These are phyloP conservation scores for Phlebiopsis gigantea DNA, from an alignment of 768 basidiomycete species.

Conservation along the genomic window DNA sequence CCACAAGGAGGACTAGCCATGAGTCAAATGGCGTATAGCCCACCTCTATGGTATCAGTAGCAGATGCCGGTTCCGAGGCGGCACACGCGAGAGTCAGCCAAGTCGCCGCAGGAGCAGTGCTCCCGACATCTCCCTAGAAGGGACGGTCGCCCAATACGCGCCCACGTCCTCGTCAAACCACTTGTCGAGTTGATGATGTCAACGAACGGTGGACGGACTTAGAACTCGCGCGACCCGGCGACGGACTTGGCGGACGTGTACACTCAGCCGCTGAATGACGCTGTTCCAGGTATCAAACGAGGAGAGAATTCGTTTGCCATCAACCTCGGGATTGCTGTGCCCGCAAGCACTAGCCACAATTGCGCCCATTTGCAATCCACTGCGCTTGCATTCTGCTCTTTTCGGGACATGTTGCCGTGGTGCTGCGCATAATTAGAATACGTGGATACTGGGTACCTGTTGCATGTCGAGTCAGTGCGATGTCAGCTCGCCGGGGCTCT, in stretches of 20 bases:
- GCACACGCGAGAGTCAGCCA: slow-evolving; percentile 3
- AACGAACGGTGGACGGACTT: slow-evolving; percentile 2
- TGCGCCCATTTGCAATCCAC: slow-evolving; percentile 4
- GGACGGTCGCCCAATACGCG: neutral
- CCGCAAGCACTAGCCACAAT: slow-evolving; percentile 3
- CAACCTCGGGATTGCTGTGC: slow-evolving; percentile 7
- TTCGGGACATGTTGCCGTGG: neutral
- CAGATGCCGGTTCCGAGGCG: slow-evolving; percentile 6
- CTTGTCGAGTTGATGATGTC: slow-evolving; percentile 3
- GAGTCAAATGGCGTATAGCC: slow-evolving; percentile 8
- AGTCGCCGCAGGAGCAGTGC: slow-evolving; percentile 6
- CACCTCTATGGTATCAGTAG: slow-evolving; percentile 3
- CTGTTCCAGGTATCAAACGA: neutral
- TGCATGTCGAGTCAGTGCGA: slow-evolving; percentile 4
- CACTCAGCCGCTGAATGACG: slow-evolving; percentile 1
- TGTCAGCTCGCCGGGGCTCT: neutral
- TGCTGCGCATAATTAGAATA: slow-evolving; percentile 1
- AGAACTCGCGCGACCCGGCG: slow-evolving; percentile 5
- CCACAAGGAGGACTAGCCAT: neutral
- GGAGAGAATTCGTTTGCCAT: slow-evolving; percentile 1
- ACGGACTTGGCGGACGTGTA: slow-evolving; percentile 6
- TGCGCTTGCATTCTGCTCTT: slow-evolving; percentile 4
- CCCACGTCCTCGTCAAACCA: slow-evolving; percentile 1
- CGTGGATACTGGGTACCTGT: too few species aligned
- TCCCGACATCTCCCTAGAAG: slow-evolving; percentile 6